Evolutionary conservation across 164 flowering plant species (phyloP), one percentile per base, ranked within the genome.

Genomic region (Tetrastigma voinierianum): DNA sequence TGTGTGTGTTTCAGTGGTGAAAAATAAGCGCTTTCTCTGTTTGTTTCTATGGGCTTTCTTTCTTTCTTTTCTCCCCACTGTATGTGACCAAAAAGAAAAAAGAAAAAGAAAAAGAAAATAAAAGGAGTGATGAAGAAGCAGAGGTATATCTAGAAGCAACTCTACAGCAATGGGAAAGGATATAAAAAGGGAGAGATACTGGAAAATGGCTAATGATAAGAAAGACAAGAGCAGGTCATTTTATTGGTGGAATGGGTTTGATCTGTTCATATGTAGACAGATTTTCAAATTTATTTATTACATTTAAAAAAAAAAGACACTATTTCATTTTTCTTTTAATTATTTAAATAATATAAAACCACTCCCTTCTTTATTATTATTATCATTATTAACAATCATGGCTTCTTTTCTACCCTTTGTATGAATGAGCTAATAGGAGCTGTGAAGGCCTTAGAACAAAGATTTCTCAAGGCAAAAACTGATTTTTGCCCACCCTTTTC

Each of bases 231-330:
- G 56, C 51, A 21, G 59, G 58, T 32, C 55, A 9, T 60, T 68
- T n/a, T 71, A 74, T 70, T 66, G 71, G 55, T 47, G 60, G 21
- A 1, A 16, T n/a, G n/a, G 66, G 54, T 18, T 45, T 67, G 70
- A 65, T 66, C 72, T 67, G 76, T 67, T 67, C 65, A 14, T 44
- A 49, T 43, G 70, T 46, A 25, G 74, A 72, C 66, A 72, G 23
- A 2, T 59, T 60, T 62, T 18, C 14, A 13, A 46, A 5, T 40
- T 18, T 51, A 57, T 25, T 58, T 48, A 32, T 3, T 32, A 3
- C 40, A 32, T 32, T 32, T 32, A 32, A 32, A 32, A 32, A 32
- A 3, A 32, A 32, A 32, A 32, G 6, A 7, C 40, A 32, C 40
- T 45, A 15, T 21, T 46, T 52, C 1, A 32, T 49, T 16, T 46